Conservation (phyloP, 352 stramenopile species). For the Globisporangium paroecandrum region DNA sequence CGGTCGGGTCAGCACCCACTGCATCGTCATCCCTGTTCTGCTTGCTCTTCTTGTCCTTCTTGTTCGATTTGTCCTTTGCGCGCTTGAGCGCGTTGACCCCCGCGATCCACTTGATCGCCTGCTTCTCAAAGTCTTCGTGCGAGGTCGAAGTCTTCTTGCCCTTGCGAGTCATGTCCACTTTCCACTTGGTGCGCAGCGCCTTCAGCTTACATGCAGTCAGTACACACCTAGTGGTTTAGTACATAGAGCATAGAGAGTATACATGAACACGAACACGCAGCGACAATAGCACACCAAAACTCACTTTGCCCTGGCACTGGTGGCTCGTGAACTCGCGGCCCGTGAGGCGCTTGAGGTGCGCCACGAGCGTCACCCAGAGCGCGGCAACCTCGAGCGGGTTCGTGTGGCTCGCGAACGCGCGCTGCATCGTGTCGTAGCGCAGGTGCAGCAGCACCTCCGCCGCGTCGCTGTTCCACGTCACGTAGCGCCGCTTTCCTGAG, state of each 20-base stretch:
- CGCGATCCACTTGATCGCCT: neutral
- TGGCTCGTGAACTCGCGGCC: neutral
- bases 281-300: neutral
- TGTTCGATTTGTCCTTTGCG: neutral
- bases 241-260: neutral
- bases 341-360: neutral
- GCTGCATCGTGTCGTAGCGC: neutral
- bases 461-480: neutral
- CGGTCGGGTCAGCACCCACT: neutral
- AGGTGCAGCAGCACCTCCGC: neutral
- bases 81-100: neutral
- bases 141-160: neutral
- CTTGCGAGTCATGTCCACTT: neutral
- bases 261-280: neutral
- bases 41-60: neutral
- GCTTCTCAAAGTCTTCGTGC: neutral
- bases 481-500: neutral
- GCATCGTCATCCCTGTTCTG: neutral
- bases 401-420: neutral
- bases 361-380: neutral
- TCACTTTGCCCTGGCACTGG: slow-evolving; percentile 1
- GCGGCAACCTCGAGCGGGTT: slow-evolving; percentile 1
- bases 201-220: neutral
- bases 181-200: neutral
- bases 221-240: neutral